Base-by-base conservation (phyloP, 306 rosid species). In the Prunus padus region DNA sequence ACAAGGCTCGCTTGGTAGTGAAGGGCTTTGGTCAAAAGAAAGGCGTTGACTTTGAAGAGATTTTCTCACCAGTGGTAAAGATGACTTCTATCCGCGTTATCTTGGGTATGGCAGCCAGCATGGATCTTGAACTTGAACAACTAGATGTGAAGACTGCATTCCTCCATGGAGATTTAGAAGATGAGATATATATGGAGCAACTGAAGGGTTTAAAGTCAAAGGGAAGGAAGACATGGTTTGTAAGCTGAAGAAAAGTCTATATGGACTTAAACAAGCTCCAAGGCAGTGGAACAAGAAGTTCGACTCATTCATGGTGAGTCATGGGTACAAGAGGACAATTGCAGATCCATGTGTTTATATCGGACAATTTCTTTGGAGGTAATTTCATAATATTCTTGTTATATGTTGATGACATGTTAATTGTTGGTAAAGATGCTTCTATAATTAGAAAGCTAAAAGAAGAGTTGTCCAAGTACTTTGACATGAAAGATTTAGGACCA, bases 361-460 rank as follows among this genome's bases (percentile, higher is more conserved):
- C 22, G 4, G 18, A 50, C 8, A 26, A 3, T 11, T 40, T 16
- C 0, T 0, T n/a, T 30, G 50, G 25, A 15, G n/a, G 19, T 11
- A 22, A 62, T 11, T 63, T 47, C 13, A 49, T 62, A 30, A 40
- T 72, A 4, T 45, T 55, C 2, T 25, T 68, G 3, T 16, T 55
- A 2, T 73, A 59, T 59, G 74, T 55, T 15, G 31, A 37, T 5
- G 20, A 74, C n/a, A 74, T 74, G 69, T 9, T 59, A 3, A 60
- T 62, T 44, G 67, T 44, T 2, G 8, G 71, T 19, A 3, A 75
- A 2, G 51, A 75, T 75, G 46, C 10, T 11, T 0, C 4, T 3
- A 61, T 45, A 12, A 62, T 46, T 49, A 11, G 8, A 0, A 47
- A 49, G 20, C 11, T 74, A 6, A 74, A 74, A 25, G 42, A n/a